phyloP scores from a whole-genome alignment of 2,329 filamentous ascomycete genomes.

The Trichoderma harzianum region DNA sequence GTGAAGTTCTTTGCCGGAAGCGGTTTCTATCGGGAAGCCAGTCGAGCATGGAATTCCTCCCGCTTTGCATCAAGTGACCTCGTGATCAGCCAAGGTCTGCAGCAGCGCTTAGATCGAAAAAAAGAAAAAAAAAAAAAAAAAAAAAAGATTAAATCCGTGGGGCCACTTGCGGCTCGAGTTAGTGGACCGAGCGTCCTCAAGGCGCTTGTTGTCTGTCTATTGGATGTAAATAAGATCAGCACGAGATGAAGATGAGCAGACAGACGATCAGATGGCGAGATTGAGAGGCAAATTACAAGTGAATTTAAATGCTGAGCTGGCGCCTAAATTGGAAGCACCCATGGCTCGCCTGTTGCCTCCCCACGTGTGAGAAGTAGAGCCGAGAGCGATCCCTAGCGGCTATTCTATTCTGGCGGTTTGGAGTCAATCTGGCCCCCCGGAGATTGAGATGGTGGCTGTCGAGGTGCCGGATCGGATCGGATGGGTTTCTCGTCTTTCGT shows the following conservation, averaged over 20 bases:
- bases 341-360: neutral
- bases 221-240: neutral
- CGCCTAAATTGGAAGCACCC: slow-evolving; percentile 5
- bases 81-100: slow-evolving; percentile 13
- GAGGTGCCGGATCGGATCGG: neutral
- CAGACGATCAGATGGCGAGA: neutral
- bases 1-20: slow-evolving; percentile 3
- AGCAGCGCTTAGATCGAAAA: neutral
- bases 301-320: neutral
- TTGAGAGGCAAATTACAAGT: neutral
- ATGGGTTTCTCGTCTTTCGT: neutral
- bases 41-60: neutral
- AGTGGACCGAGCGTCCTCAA: neutral
- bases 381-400: neutral
- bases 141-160: neutral
- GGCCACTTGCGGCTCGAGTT: neutral
- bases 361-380: neutral
- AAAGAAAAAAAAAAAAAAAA: neutral
- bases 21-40: slow-evolving; percentile 4
- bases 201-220: neutral
- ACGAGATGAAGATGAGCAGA: neutral
- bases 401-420: neutral
- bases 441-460: neutral
- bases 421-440: neutral
- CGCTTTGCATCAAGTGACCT: neutral